Evolutionary conservation across 2,329 filamentous ascomycete genomes (phyloP).

Genomic region (Cladosporium sp.): DNA sequence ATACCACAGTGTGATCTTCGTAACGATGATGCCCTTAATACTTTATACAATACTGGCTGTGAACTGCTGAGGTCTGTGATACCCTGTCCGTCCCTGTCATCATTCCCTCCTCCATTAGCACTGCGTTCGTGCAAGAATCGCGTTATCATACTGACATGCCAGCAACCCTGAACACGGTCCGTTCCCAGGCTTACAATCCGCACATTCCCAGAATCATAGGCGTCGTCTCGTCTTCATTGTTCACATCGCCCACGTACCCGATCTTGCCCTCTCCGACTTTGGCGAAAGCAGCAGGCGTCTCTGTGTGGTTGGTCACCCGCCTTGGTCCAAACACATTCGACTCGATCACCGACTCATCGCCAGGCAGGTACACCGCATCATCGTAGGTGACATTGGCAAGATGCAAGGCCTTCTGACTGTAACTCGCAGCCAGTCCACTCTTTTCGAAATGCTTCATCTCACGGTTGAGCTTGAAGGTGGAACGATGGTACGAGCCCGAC

Average conservation of each 20-base stretch:
- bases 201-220: constrained; percentile 25
- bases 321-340: constrained; percentile 23
- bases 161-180: neutral
- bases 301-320: constrained; percentile 21
- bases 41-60: neutral
- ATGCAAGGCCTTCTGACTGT: constrained; percentile 28
- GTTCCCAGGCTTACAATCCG: neutral
- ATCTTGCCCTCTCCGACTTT: constrained; percentile 22
- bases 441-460: constrained; percentile 20
- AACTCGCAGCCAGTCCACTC: constrained; percentile 17
- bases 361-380: constrained; percentile 27
- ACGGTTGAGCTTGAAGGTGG: constrained; percentile 24
- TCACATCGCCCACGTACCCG: constrained; percentile 25
- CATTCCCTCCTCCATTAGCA: neutral
- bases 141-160: neutral
- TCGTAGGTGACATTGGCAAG: constrained; percentile 21
- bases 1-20: neutral
- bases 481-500: constrained; percentile 27
- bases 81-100: neutral
- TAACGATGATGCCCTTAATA: neutral
- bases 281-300: constrained; percentile 26
- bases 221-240: constrained; percentile 23
- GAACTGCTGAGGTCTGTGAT: neutral
- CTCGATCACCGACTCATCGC: constrained; percentile 19
- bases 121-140: neutral